Evolutionary conservation across 768 basidiomycete species (phyloP).

Genomic region (Phylloporus rhodoxanthus): DNA sequence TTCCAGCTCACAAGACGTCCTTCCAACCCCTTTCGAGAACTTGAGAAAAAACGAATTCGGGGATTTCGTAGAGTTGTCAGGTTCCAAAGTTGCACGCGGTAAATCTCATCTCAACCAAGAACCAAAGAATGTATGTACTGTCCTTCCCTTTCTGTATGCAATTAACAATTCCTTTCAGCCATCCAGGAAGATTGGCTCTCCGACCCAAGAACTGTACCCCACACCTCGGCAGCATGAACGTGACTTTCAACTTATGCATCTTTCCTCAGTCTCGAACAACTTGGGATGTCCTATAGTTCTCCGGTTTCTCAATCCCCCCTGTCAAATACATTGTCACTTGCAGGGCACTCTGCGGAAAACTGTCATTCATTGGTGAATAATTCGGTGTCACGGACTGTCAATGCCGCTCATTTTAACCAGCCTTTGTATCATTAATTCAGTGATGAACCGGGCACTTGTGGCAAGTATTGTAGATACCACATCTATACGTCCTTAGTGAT

Average conservation of each 20-base stretch:
- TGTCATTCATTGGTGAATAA: not conserved
- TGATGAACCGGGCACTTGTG: not conserved
- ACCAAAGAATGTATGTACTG: conserved; percentile 26
- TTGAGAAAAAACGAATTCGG: conserved; percentile 6
- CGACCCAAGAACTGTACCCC: not conserved
- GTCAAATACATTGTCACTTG: not conserved
- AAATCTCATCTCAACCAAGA: conserved; percentile 21
- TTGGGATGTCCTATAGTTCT: not conserved
- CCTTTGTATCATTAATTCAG: not conserved
- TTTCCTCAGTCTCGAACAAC: conserved; percentile 1
- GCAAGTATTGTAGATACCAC: not conserved
- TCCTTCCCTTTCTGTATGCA: not conserved
- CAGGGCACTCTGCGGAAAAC: not conserved
- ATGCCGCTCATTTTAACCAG: conserved; percentile 1
- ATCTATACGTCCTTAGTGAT: too few relatives aligned
- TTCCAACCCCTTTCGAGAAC: conserved; percentile 12
- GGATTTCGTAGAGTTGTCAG: conserved; percentile 19
- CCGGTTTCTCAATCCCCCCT: not conserved
- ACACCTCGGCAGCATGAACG: not conserved
- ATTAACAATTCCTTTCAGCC: conserved; percentile 18
- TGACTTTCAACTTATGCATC: not conserved
- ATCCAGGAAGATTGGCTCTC: conserved; percentile 21
- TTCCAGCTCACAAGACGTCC: not conserved
- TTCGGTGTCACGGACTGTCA: not conserved
- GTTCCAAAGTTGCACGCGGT: conserved; percentile 15